Evolutionary conservation across 768 basidiomycete genomes (phyloP), one percentile per base, ranked within the genome.

Genomic region (Brasilioporus rufonigricans): DNA sequence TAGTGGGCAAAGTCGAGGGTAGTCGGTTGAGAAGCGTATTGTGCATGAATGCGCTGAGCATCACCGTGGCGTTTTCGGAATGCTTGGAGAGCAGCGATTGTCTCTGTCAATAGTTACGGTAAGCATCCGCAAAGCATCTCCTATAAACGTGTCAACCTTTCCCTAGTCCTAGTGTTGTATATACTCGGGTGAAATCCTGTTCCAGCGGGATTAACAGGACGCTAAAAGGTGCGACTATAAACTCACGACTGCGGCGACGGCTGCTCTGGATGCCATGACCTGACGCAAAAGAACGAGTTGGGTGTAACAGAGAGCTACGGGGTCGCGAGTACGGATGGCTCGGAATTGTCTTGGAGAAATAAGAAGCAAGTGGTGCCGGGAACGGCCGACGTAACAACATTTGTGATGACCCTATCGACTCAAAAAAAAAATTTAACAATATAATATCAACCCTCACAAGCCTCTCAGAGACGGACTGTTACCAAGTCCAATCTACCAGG

Each of bases 51-150:
- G 58, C 87, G 85, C 68, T 90, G 87, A 53, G 97, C 96, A 51
- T 98, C 92, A 61, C 77, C 77, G 74, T 96, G 86, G 56, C 97
- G 92, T 74, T 95, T 97, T 75, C 97, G 91, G 87, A 99, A 98
- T 38, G 91, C 89, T 72, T 92, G 91, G 48, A 99, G 82, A 50
- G 92, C 76, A 52, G 91, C 79, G 67, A 97, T 81, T 64, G 96
- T 95, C 79, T 98, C 93, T 93, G 73, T 23, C 52, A 31, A 56
- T 33, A 29, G 16, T 6, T 1, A 43, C 2, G 21, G 48, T 66
- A 24, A 61, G 55, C 44, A 4, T 46, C 16, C 18, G 14, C 9
- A 39, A 4, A 40, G 27, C 10, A 21, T 46, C 12, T 36, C 18
- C 8, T 13, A 16, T 36, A 38, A 44, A 23, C 1, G 26, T 33